phyloP scores from a whole-genome alignment of 1,284 basidiomycete genomes.

The Agroathelia rolfsii region DNA sequence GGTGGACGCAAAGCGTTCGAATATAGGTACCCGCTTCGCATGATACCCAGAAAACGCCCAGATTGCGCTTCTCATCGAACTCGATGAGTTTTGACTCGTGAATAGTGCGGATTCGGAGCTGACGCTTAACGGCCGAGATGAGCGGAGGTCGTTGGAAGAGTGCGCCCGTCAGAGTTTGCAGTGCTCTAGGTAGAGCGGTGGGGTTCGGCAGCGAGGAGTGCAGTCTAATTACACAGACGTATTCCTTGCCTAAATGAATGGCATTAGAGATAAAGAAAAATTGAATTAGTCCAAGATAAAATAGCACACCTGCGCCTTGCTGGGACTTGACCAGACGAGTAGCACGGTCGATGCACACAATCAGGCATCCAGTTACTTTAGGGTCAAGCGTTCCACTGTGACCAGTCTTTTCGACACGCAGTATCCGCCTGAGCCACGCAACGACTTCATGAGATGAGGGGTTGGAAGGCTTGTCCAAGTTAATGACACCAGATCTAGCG shows the following conservation, averaged over 20 bases:
- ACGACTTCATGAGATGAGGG: constrained; percentile 99
- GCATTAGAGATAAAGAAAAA: constrained; percentile 7
- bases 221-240: constrained; percentile 91
- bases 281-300: constrained; percentile 12
- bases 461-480: constrained; percentile 99
- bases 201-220: constrained; percentile 80
- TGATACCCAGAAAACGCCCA: constrained; percentile 97
- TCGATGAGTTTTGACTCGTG: constrained; percentile 95
- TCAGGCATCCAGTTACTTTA: constrained; percentile 97
- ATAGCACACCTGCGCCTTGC: constrained; percentile 75
- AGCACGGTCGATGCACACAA: constrained; percentile 99
- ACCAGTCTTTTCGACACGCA: constrained; percentile 96
- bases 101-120: constrained; percentile 95
- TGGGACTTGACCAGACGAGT: constrained; percentile 99
- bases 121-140: constrained; percentile 98
- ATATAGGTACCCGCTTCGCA: constrained; percentile 99
- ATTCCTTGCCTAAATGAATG: constrained; percentile 80
- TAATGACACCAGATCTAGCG: constrained; percentile 89
- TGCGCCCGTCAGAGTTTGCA: constrained; percentile 96
- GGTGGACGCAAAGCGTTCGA: constrained; percentile 94
- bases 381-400: constrained; percentile 98
- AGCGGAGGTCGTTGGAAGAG: constrained; percentile 98
- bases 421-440: constrained; percentile 93
- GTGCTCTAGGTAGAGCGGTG: constrained; percentile 81
- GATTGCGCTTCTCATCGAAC: constrained; percentile 95